These are phyloP conservation scores for Thielaviopsis ethacetica DNA, from an alignment of 2,329 filamentous ascomycete genomes.

Conservation along the genomic window DNA sequence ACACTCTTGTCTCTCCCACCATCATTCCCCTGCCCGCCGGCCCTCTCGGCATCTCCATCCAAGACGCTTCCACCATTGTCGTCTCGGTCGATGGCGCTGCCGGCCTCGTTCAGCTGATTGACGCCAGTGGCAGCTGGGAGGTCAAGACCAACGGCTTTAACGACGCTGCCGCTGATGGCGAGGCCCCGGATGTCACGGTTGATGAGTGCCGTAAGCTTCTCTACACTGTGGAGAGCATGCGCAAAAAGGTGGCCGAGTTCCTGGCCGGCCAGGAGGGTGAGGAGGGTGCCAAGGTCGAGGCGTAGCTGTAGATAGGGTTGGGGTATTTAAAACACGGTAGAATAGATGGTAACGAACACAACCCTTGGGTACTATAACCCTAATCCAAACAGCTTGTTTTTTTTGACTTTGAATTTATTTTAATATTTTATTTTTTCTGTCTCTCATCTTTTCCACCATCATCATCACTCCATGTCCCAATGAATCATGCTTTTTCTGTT, in stretches of 20 bases:
- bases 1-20: slow-evolving; percentile 36
- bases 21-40: slow-evolving; percentile 16
- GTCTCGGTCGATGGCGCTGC: slow-evolving; percentile 14
- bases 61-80: slow-evolving; percentile 25
- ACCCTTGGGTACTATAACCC: too few relatives aligned
- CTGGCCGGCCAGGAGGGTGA: slow-evolving; percentile 15
- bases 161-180: slow-evolving; percentile 16
- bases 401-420: background rate
- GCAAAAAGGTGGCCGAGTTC: slow-evolving; percentile 24
- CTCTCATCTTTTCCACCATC: too few relatives aligned
- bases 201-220: slow-evolving; percentile 27
- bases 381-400: too few relatives aligned
- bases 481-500: background rate
- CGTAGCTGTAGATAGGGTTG: background rate
- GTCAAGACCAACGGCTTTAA: slow-evolving; percentile 1
- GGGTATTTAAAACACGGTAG: too few relatives aligned
- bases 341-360: too few relatives aligned
- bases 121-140: background rate
- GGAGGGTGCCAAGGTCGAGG: slow-evolving; percentile 14
- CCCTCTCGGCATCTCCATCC: slow-evolving; percentile 17
- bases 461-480: background rate
- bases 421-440: too few relatives aligned
- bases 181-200: slow-evolving; percentile 19
- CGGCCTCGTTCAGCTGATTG: slow-evolving; percentile 13
- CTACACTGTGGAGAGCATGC: slow-evolving; percentile 30